Evolutionary conservation across 257 asterid genomes (phyloP).

Genomic region (Lycium barbarum): DNA sequence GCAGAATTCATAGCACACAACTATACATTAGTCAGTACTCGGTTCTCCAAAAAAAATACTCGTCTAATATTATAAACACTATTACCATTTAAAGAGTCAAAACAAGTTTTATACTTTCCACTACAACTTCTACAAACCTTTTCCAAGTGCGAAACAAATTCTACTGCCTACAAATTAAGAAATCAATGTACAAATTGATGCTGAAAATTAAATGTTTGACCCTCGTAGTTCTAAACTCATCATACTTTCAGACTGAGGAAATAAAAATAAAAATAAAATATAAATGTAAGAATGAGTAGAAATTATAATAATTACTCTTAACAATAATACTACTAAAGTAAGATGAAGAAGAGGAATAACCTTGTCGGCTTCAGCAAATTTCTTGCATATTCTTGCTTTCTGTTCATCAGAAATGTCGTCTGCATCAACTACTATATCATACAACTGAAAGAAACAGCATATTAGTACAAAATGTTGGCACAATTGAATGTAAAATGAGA

Average conservation of each 20-base stretch:
- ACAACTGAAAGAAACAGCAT: slow-evolving; percentile 61
- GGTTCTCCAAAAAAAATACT: not conserved
- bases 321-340: not conserved
- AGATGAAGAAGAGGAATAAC: slow-evolving; percentile 42
- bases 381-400: slow-evolving; percentile 92
- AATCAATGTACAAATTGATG: slow-evolving; percentile 3
- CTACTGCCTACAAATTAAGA: not conserved
- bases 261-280: not conserved
- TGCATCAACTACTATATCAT: slow-evolving; percentile 67
- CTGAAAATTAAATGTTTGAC: not conserved
- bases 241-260: not conserved
- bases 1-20: not conserved
- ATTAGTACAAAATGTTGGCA: slow-evolving; percentile 41
- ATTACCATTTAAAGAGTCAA: not conserved
- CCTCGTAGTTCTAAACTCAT: not conserved
- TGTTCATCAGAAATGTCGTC: slow-evolving; percentile 77
- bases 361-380: slow-evolving; percentile 93
- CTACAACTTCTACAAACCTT: not conserved
- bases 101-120: not conserved
- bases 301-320: not conserved
- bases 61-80: not conserved
- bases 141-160: not conserved
- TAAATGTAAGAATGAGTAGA: not conserved
- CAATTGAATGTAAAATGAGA: not conserved
- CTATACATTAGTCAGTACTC: not conserved